Evolutionary conservation across 371 early-diverging fungal species (phyloP).

Genomic region (Fennellomyces sp.): DNA sequence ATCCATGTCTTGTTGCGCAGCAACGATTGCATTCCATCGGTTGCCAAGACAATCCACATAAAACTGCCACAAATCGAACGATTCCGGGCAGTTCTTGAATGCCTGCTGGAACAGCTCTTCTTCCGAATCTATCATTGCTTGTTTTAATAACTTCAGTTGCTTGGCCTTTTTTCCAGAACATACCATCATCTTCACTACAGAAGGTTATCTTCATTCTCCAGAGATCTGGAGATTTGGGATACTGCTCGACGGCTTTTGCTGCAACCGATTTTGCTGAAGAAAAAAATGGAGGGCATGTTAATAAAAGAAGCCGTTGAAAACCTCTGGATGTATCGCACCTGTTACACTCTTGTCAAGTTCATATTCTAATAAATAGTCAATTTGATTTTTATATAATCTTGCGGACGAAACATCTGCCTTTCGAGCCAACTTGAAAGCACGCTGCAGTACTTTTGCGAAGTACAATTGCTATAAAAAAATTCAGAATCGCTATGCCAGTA

Average conservation of each 20-base stretch:
- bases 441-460: conserved; percentile 26
- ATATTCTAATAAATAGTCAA: conserved; percentile 16
- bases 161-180: too few species aligned
- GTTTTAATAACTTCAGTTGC: too few species aligned
- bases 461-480: conserved; percentile 48
- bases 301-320: conserved; percentile 10
- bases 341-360: conserved; percentile 10
- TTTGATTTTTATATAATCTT: conserved; percentile 53
- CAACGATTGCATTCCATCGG: not conserved
- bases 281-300: not conserved
- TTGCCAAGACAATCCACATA: conserved; percentile 42
- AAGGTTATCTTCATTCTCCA: conserved; percentile 43
- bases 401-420: conserved; percentile 43
- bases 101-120: conserved; percentile 34
- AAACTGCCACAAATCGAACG: conserved; percentile 50
- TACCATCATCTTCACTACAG: conserved; percentile 13
- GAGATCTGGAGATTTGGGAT: conserved; percentile 41
- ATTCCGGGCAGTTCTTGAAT: conserved; percentile 33
- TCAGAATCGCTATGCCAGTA: not conserved
- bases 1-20: not conserved
- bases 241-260: conserved; percentile 36
- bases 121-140: conserved; percentile 14
- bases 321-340: conserved; percentile 17
- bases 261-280: conserved; percentile 33
- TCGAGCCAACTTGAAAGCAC: conserved; percentile 40